Evolutionary conservation across 805 yeast species (phyloP), one percentile per base, ranked within the genome.

Genomic region (Barnettozyma sp.): DNA sequence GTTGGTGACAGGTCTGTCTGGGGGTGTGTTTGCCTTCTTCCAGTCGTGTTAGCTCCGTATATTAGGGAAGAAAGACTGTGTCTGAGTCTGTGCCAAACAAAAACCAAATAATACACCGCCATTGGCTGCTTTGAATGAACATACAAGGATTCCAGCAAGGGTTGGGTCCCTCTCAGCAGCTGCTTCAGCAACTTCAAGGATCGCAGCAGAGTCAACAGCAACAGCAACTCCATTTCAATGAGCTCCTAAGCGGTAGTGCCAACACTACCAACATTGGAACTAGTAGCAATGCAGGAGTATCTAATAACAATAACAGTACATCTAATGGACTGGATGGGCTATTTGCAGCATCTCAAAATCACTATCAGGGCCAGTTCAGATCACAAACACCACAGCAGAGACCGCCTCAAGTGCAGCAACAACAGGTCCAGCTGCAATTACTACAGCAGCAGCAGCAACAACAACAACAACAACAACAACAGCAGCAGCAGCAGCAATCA

Each of bases 301-400:
- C n/a, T n/a, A n/a, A n/a, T n/a, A n/a, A n/a, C n/a, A n/a, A n/a
- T n/a, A n/a, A n/a, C n/a, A n/a, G n/a, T n/a, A n/a, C n/a, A n/a
- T n/a, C n/a, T n/a, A n/a, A n/a, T n/a, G n/a, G n/a, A n/a, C n/a
- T n/a, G n/a, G n/a, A n/a, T n/a, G n/a, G n/a, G n/a, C n/a, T n/a
- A n/a, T n/a, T n/a, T n/a, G n/a, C n/a, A n/a, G n/a, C n/a, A n/a
- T n/a, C 70, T 5, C 70, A 64, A 41, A 52, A 65, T 5, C 43
- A 62, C 26, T 66, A 62, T 37, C 71, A 61, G 36, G 66, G 67
- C 24, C 58, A 55, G 20, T 64, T 56, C 43, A 53, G 65, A 26
- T 45, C 59, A 11, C 55, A 46, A 26, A 59, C 62, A 9, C 59
- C 60, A 15, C 60, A 51, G 27, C 45, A 45, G 38, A 46, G 55